Evolutionary conservation across 805 yeast species (phyloP).

Genomic region (Candida sphagnicola): DNA sequence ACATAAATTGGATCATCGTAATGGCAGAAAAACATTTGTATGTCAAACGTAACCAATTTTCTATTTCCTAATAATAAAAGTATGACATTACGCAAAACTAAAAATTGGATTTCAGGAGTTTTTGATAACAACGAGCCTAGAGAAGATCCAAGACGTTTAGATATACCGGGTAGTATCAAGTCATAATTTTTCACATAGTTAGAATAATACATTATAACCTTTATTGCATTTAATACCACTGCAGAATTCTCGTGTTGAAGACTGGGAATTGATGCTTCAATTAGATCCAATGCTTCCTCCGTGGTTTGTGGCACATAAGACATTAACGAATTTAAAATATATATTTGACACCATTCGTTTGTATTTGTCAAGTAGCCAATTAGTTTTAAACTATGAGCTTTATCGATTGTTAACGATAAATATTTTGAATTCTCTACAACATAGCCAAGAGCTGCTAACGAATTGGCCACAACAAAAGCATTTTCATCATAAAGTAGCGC

Average conservation of each 20-base stretch:
- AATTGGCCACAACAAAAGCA: constrained; percentile 63
- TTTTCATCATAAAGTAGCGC: constrained; percentile 52
- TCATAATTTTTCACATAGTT: constrained; percentile 64
- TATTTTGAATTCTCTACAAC: constrained; percentile 55
- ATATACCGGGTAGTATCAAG: constrained; percentile 50
- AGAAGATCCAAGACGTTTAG: constrained; percentile 62
- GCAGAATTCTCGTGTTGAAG: constrained; percentile 78
- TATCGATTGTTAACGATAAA: constrained; percentile 52
- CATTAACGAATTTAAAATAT: constrained; percentile 61
- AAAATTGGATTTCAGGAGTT: constrained; percentile 79
- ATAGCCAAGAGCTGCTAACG: constrained; percentile 62
- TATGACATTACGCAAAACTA: constrained; percentile 77
- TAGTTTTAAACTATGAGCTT: constrained; percentile 35
- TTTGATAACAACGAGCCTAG: constrained; percentile 66
- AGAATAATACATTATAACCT: constrained; percentile 65
- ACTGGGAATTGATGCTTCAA: constrained; percentile 64
- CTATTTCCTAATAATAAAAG: constrained; percentile 65
- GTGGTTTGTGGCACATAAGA: constrained; percentile 66
- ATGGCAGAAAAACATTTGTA: constrained; percentile 76
- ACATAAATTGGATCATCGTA: constrained; percentile 84
- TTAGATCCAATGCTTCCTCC: constrained; percentile 61
- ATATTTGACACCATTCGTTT: constrained; percentile 73
- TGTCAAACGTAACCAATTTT: constrained; percentile 58
- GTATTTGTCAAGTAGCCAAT: constrained; percentile 29
- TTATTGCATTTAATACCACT: constrained; percentile 73